A percentile compares a stretch with the other conserved stretches of the same genome.
phyloP scores from a whole-genome alignment of 2,329 filamentous ascomycete species.

The Xylaria sp. region DNA sequence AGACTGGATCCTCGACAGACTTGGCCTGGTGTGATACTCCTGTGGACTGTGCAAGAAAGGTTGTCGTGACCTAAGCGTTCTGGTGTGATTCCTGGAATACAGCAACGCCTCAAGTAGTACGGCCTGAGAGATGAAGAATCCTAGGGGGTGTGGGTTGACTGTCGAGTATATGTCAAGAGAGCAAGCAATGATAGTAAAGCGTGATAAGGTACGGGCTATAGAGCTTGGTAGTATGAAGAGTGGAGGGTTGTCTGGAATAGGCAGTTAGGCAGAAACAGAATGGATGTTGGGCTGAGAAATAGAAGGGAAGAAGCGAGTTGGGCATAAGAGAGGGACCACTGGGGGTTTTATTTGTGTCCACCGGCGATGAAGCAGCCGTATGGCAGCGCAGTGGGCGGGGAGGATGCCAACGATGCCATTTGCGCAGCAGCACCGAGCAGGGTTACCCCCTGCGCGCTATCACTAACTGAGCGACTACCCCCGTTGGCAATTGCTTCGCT shows the following conservation, averaged over 20 bases:
- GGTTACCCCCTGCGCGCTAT: conserved; percentile 23
- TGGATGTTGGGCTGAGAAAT: conserved; percentile 44
- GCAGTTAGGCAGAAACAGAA: conserved; percentile 45
- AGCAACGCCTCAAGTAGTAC: conserved; percentile 36
- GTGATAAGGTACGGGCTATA: conserved; percentile 10
- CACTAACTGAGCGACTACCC: conserved; percentile 28
- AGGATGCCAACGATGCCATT: conserved; percentile 38
- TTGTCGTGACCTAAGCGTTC: conserved; percentile 31
- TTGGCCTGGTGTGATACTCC: conserved; percentile 23
- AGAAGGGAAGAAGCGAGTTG: conserved; percentile 44
- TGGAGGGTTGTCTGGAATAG: conserved; percentile 35
- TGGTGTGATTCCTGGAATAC: conserved; percentile 32
- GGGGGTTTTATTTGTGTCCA: conserved; percentile 55
- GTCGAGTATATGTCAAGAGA: conserved; percentile 24
- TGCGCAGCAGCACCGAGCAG: conserved; percentile 33
- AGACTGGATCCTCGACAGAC: conserved; percentile 39
- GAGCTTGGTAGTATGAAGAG: conserved; percentile 30
- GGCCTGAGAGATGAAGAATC: conserved; percentile 22
- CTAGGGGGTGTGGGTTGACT: conserved; percentile 11
- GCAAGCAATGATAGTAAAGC: conserved; percentile 26
- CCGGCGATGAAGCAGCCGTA: conserved; percentile 27
- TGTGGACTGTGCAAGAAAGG: conserved; percentile 18
- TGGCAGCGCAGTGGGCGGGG: conserved; percentile 28
- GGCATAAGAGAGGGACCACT: conserved; percentile 52
- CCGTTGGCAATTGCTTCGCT: conserved; percentile 30